Evolutionary conservation across 768 basidiomycete species (phyloP).

Genomic region (Cyclocybe cylindracea): DNA sequence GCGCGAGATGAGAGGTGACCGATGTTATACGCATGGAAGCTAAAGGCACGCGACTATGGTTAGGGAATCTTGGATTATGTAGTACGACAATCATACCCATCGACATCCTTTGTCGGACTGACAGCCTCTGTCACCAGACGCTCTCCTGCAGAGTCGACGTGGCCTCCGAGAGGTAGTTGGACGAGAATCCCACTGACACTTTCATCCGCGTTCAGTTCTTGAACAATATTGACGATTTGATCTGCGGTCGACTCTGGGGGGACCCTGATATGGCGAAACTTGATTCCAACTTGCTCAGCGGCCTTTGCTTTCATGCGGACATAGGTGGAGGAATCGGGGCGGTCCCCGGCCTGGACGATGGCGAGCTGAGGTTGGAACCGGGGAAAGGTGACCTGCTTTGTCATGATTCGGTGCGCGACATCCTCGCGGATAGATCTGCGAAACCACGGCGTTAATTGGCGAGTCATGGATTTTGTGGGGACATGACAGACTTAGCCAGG

Average conservation of each 20-base stretch:
- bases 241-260: conserved; percentile 71
- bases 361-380: conserved; percentile 89
- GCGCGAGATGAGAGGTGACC: conserved; percentile 92
- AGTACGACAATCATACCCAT: conserved; percentile 62
- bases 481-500: conserved; percentile 71
- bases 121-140: conserved; percentile 93
- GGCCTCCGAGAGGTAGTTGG: conserved; percentile 89
- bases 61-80: not conserved
- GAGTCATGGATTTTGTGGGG: not conserved
- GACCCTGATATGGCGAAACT: conserved; percentile 76
- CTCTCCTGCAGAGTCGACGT: conserved; percentile 81
- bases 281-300: conserved; percentile 91
- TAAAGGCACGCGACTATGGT: conserved; percentile 26
- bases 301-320: conserved; percentile 98
- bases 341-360: conserved; percentile 92
- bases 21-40: conserved; percentile 98
- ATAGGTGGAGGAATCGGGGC: conserved; percentile 89
- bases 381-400: conserved; percentile 68
- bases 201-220: conserved; percentile 82
- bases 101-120: conserved; percentile 93
- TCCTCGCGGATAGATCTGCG: conserved; percentile 76
- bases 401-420: conserved; percentile 69
- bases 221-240: conserved; percentile 75
- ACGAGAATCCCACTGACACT: conserved; percentile 88
- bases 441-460: conserved; percentile 8